A percentile compares a stretch with the other conserved stretches of the same genome.
Conservation (phyloP, 352 stramenopile genomes). For the Thalassiosira gravida region DNA sequence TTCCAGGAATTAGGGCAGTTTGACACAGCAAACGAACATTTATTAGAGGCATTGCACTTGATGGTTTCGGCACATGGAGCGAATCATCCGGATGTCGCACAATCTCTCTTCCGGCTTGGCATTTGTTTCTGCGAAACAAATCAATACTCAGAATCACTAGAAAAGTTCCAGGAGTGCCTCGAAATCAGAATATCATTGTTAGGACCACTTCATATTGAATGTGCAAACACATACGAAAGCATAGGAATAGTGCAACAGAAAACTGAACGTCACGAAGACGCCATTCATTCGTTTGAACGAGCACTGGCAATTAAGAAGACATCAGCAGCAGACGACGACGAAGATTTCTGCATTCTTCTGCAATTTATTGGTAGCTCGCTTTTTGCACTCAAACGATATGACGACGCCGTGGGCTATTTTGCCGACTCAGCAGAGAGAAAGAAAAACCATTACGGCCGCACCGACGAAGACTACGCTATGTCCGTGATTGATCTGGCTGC, state of each 20-base stretch:
- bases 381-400: slow-evolving; percentile 51
- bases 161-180: slow-evolving; percentile 63
- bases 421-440: slow-evolving; percentile 51
- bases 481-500: slow-evolving; percentile 61
- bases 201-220: slow-evolving; percentile 63
- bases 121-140: slow-evolving; percentile 71
- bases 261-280: slow-evolving; percentile 57
- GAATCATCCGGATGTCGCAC: slow-evolving; percentile 60
- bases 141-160: slow-evolving; percentile 56
- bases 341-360: slow-evolving; percentile 66
- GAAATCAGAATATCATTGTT: slow-evolving; percentile 55
- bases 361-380: slow-evolving; percentile 65
- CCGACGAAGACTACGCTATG: slow-evolving; percentile 65
- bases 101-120: slow-evolving; percentile 64
- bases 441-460: slow-evolving; percentile 41
- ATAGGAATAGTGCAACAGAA: slow-evolving; percentile 76
- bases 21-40: slow-evolving; percentile 48
- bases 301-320: slow-evolving; percentile 68
- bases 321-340: slow-evolving; percentile 51
- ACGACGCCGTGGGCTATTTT: slow-evolving; percentile 52
- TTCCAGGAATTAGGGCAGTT: slow-evolving; percentile 66
- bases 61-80: slow-evolving; percentile 39
- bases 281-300: slow-evolving; percentile 66
- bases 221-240: slow-evolving; percentile 67
- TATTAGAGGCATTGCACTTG: slow-evolving; percentile 53